Evolutionary conservation across 1,284 basidiomycete species (phyloP).

Genomic region (Austroboletus olivaceoglutinosus): DNA sequence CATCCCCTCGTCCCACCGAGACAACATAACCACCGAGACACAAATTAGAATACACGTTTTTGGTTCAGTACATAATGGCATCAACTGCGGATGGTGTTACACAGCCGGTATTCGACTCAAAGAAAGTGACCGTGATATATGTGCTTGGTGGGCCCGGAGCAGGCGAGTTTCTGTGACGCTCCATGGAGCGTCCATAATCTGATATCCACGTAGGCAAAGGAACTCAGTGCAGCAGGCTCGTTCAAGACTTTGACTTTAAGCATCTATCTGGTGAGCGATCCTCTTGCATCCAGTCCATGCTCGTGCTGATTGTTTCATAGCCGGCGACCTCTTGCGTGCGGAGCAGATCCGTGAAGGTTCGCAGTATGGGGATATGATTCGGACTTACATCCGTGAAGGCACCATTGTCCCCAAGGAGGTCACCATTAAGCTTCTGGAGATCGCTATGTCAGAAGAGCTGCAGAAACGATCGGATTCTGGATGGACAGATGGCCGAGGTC

Average conservation of each 20-base stretch:
- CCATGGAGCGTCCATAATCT: conserved; percentile 1
- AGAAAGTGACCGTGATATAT: conserved; percentile 87
- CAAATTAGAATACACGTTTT: conserved; percentile 10
- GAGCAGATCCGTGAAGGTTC: conserved; percentile 91
- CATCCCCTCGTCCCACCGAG: conserved; percentile 65
- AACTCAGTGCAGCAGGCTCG: conserved; percentile 89
- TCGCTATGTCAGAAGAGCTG: conserved; percentile 81
- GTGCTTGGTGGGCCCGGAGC: conserved; percentile 98
- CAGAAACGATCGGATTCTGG: conserved; percentile 46
- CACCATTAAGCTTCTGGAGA: conserved; percentile 93
- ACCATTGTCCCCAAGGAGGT: conserved; percentile 97
- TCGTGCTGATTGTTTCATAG: conserved; percentile 41
- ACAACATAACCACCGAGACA: conserved; percentile 30
- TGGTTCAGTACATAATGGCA: conserved; percentile 15
- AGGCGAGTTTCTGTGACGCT: conserved; percentile 46
- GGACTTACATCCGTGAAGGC: conserved; percentile 88
- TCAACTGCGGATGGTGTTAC: conserved; percentile 5
- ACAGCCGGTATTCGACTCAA: conserved; percentile 62
- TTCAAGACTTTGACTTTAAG: conserved; percentile 87
- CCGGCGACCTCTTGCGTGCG: conserved; percentile 93
- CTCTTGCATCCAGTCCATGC: background rate
- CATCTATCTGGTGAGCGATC: conserved; percentile 81
- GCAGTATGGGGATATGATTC: conserved; percentile 84
- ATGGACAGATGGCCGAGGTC: conserved; percentile 75
- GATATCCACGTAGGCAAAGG: conserved; percentile 75